Conservation (phyloP, 2,329 filamentous ascomycete genomes). For the Aspergillus sclerotialis region DNA sequence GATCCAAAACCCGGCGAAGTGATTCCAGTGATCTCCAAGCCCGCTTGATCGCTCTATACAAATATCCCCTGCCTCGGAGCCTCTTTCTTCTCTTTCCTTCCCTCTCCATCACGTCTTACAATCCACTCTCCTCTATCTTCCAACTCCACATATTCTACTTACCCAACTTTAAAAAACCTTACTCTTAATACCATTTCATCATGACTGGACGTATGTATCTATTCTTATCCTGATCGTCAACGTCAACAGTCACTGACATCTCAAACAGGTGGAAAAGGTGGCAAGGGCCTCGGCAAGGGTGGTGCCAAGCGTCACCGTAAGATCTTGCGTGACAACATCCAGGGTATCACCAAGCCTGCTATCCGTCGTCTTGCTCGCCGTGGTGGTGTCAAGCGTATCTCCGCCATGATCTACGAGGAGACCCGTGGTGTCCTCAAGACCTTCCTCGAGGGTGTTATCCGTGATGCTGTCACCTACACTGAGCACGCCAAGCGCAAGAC, state of each 20-base stretch:
- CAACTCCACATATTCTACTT: slow-evolving; percentile 15
- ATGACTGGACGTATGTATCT: slow-evolving; percentile 54
- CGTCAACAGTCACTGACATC: slow-evolving; percentile 38
- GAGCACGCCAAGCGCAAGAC: slow-evolving; percentile 70
- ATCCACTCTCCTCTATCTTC: slow-evolving; percentile 18
- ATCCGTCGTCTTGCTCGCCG: slow-evolving; percentile 97
- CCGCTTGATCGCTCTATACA: slow-evolving; percentile 25
- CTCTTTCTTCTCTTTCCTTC: slow-evolving; percentile 14
- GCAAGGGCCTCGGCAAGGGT: slow-evolving; percentile 96
- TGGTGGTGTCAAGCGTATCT: slow-evolving; percentile 99
- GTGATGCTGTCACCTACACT: slow-evolving; percentile 73
- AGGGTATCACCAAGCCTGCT: slow-evolving; percentile 97
- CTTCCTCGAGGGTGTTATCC: slow-evolving; percentile 76
- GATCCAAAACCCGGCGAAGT: slow-evolving; percentile 25
- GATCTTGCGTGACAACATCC: slow-evolving; percentile 99
- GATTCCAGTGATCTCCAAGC: slow-evolving; percentile 27
- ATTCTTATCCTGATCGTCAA: slow-evolving; percentile 5
- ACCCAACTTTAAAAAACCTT: slow-evolving; percentile 20
- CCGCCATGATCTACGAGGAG: slow-evolving; percentile 86
- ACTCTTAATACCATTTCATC: slow-evolving; percentile 33
- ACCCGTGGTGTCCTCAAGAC: slow-evolving; percentile 76
- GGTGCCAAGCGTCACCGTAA: slow-evolving; percentile 98
- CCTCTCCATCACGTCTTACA: slow-evolving; percentile 15
- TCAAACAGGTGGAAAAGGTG: slow-evolving; percentile 76
- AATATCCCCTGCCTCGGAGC: slow-evolving; percentile 31